phyloP scores from a whole-genome alignment of 2,329 filamentous ascomycete species.

The Penicillium paneum region DNA sequence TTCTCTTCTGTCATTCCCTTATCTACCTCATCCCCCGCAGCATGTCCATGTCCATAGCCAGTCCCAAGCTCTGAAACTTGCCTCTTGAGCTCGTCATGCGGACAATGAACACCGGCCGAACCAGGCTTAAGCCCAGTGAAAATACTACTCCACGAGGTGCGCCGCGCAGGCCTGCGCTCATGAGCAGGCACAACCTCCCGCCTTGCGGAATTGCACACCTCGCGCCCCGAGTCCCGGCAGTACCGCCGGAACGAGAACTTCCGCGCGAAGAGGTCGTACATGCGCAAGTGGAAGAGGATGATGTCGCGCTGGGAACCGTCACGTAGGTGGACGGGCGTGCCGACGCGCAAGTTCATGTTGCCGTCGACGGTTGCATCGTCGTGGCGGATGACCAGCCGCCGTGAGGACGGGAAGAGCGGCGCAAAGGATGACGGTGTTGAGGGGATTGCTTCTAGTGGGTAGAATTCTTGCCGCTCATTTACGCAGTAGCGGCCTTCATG shows the following conservation, averaged over 20 bases:
- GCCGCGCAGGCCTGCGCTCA: slow-evolving; percentile 52
- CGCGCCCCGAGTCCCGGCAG: slow-evolving; percentile 85
- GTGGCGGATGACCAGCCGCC: slow-evolving; percentile 77
- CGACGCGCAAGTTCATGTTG: slow-evolving; percentile 93
- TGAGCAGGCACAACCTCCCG: slow-evolving; percentile 57
- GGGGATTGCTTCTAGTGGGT: slow-evolving; percentile 65
- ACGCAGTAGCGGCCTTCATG: slow-evolving; percentile 46
- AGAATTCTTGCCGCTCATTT: slow-evolving; percentile 53
- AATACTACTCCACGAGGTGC: slow-evolving; percentile 60
- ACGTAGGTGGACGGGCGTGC: slow-evolving; percentile 64
- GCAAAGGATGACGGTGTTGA: slow-evolving; percentile 81
- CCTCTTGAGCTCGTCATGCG: slow-evolving; percentile 47
- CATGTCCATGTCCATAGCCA: not conserved
- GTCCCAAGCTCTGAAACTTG: slow-evolving; percentile 56
- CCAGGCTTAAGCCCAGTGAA: slow-evolving; percentile 56
- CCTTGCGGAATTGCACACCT: slow-evolving; percentile 81
- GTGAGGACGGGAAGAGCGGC: slow-evolving; percentile 78
- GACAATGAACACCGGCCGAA: slow-evolving; percentile 48
- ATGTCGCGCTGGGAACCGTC: slow-evolving; percentile 61
- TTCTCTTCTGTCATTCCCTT: slow-evolving; percentile 1
- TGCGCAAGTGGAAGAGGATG: slow-evolving; percentile 87
- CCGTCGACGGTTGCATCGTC: slow-evolving; percentile 88
- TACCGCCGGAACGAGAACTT: slow-evolving; percentile 91
- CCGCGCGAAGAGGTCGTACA: slow-evolving; percentile 82
- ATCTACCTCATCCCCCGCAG: not conserved